Evolutionary conservation across 805 yeast species (phyloP).

Genomic region (Phaffomyces thermotolerans): DNA sequence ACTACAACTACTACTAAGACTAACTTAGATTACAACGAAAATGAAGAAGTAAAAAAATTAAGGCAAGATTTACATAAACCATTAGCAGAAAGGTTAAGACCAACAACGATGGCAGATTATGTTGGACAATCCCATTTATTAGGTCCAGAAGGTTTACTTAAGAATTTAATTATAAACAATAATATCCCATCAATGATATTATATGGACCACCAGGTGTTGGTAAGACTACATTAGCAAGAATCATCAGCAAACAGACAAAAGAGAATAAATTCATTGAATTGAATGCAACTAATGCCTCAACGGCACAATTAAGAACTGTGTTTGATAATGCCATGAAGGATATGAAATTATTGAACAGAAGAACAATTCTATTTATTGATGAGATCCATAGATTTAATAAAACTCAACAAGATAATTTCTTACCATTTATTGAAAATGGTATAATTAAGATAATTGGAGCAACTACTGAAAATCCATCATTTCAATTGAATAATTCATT

Average conservation of each 20-base stretch:
- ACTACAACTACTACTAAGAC: background rate
- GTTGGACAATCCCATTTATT: slow-evolving; percentile 83
- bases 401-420: slow-evolving; percentile 82
- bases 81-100: slow-evolving; percentile 79
- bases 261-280: slow-evolving; percentile 53
- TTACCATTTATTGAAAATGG: slow-evolving; percentile 83
- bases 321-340: slow-evolving; percentile 36
- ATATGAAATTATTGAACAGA: slow-evolving; percentile 35
- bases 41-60: slow-evolving; percentile 15
- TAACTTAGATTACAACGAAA: slow-evolving; percentile 4
- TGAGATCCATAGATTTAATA: slow-evolving; percentile 85
- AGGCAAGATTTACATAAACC: slow-evolving; percentile 28
- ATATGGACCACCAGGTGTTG: slow-evolving; percentile 96
- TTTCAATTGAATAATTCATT: slow-evolving; percentile 77
- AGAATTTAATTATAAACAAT: slow-evolving; percentile 54
- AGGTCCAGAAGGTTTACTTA: slow-evolving; percentile 54
- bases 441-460: slow-evolving; percentile 76
- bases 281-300: slow-evolving; percentile 77
- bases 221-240: slow-evolving; percentile 80
- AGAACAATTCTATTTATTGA: slow-evolving; percentile 77
- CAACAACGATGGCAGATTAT: slow-evolving; percentile 56
- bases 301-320: slow-evolving; percentile 58
- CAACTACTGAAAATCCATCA: slow-evolving; percentile 95
- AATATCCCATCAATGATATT: slow-evolving; percentile 77
- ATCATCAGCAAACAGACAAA: slow-evolving; percentile 33